These are phyloP conservation scores for Metrosideros polymorpha DNA, from an alignment of 441 rosid species.

Conservation along the genomic window DNA sequence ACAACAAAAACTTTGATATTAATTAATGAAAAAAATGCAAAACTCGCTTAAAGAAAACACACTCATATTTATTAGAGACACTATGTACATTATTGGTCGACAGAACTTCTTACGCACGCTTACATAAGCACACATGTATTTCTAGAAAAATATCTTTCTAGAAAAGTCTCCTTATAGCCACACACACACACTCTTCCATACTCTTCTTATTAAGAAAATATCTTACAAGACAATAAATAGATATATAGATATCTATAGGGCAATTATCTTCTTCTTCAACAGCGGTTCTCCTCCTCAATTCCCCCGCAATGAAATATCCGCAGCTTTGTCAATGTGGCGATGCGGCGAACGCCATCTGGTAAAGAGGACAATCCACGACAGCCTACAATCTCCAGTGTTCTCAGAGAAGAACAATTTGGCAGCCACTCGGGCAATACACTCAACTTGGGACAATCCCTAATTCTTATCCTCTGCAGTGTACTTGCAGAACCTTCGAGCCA, in stretches of 20 bases:
- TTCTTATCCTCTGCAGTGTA: rapidly evolving
- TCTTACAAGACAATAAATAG: background rate
- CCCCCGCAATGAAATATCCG: too few species aligned
- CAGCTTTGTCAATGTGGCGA: background rate
- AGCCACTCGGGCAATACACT: background rate
- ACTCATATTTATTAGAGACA: background rate
- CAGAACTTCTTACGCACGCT: background rate
- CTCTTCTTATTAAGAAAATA: background rate
- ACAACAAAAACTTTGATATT: rapidly evolving
- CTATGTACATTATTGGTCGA: background rate
- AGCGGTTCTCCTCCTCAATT: too few species aligned
- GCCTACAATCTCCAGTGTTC: rapidly evolving
- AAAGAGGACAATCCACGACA: background rate
- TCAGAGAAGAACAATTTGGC: background rate
- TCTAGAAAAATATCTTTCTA: background rate
- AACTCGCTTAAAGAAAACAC: background rate
- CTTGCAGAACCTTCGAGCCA: background rate
- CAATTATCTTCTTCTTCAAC: background rate
- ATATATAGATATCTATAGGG: background rate
- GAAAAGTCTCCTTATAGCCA: too few species aligned
- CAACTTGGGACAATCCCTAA: rapidly evolving
- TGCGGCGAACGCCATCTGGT: rapidly evolving
- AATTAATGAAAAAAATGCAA: background rate
- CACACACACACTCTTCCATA: background rate
- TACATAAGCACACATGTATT: background rate